Base-by-base conservation (phyloP, 371 early-diverging fungal genomes). In the Phascolomyces articulosus region DNA sequence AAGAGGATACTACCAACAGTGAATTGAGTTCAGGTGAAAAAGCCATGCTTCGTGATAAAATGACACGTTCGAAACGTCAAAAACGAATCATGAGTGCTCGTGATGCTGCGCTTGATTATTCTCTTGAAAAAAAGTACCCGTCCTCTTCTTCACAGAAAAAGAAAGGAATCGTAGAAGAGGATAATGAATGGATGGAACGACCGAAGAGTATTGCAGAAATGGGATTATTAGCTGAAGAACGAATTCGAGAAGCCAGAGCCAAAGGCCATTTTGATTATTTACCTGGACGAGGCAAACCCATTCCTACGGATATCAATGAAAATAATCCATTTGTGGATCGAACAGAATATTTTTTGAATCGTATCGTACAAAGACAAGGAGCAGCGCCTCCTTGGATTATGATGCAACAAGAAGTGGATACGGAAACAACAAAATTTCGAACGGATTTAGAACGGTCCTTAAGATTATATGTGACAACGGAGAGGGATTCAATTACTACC, bases 301-400 rank as follows among this genome's bases (percentile, higher is more conserved):
- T 78, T 13, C 62, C 72, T 13, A 28, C 68, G 18, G 75, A 79
- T 55, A 60, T 72, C 1, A 48, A 72, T 23, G 56, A 73, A 3
- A 72, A 76, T 23, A 83, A 81, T 64, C 82, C 84, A 2, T 78
- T 69, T 65, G 49, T 80, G 2, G 76, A 75, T 15, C 71, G 73
- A 9, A 82, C 85, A 4, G 79, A 78, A 31, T 71, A 70, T 44
- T 71, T 79, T 41, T 66, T 85, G 73, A 82, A 85, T 60, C 72
- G 79, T 4, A 80, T 85, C 49, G 55, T 84, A n/a, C 79, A 80
- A 55, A 38, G 75, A 48, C 81, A 82, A 53, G 82, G 83, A 1
- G 72, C 76, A 38, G 75, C 74, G 21, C 83, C 84, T 10, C 76
- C 76, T 15, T 85, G 86, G 86, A 66, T 85, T 16, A 80, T 78